Evolutionary conservation across 352 stramenopile species (phyloP).

Genomic region (Phytophthora sansomeana): DNA sequence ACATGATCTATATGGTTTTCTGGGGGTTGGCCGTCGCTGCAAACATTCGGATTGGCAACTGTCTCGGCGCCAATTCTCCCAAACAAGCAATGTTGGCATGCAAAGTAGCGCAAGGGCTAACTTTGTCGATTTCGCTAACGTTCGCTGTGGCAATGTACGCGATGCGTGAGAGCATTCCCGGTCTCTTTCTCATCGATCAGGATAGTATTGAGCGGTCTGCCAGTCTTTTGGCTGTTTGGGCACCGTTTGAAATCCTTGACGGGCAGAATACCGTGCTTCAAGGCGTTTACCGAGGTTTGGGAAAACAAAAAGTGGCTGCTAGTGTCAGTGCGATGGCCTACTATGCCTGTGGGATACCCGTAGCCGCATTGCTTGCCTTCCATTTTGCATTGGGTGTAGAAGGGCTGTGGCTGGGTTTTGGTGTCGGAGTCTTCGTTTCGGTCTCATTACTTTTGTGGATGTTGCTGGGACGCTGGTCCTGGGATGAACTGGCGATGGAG

Average conservation of each 20-base stretch:
- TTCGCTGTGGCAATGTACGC: constrained; percentile 48
- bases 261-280: constrained; percentile 72
- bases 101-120: constrained; percentile 50
- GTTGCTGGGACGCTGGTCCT: constrained; percentile 30
- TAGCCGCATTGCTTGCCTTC: constrained; percentile 69
- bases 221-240: constrained; percentile 60
- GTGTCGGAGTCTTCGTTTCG: constrained; percentile 45
- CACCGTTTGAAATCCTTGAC: constrained; percentile 75
- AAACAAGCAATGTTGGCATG: constrained; percentile 52
- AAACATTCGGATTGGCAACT: constrained; percentile 82
- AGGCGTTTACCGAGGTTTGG: constrained; percentile 76
- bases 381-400: constrained; percentile 51
- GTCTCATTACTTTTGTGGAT: constrained; percentile 15
- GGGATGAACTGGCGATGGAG: constrained; percentile 44
- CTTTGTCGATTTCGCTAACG: constrained; percentile 39
- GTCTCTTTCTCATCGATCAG: constrained; percentile 49
- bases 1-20: constrained; percentile 82
- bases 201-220: constrained; percentile 51
- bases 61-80: constrained; percentile 67
- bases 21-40: constrained; percentile 64
- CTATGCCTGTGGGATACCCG: constrained; percentile 76
- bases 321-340: constrained; percentile 77
- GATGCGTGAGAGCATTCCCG: constrained; percentile 49
- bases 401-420: constrained; percentile 86
- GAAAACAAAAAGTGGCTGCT: constrained; percentile 70